Conservation (phyloP, 169 alveolate species). For the Plasmodium falciparum region DNA sequence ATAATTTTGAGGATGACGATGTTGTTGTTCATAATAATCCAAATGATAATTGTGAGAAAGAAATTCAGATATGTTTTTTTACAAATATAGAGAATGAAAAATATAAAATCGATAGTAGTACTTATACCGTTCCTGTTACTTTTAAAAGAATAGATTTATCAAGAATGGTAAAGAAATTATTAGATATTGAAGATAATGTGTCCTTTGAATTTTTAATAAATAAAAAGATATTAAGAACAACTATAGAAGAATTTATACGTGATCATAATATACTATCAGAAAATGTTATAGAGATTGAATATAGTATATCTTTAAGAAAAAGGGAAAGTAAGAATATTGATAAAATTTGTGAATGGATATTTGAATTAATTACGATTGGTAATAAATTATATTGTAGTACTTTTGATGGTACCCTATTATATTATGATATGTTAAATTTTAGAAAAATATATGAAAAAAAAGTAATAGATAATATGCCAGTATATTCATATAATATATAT, state of each 20-base stretch:
- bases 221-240: conserved; percentile 64
- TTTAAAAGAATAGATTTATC: conserved; percentile 74
- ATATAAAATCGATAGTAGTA: conserved; percentile 54
- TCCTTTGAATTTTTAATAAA: conserved; percentile 72
- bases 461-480: conserved; percentile 16
- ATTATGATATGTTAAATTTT: conserved; percentile 49
- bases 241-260: conserved; percentile 57
- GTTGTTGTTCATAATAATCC: background rate
- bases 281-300: conserved; percentile 32
- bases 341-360: conserved; percentile 65
- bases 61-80: conserved; percentile 49
- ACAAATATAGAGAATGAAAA: conserved; percentile 41
- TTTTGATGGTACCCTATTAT: conserved; percentile 50
- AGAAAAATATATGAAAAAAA: conserved; percentile 31
- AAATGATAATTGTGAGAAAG: conserved; percentile 8
- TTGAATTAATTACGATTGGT: conserved; percentile 33
- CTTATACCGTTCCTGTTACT: conserved; percentile 50
- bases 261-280: conserved; percentile 59
- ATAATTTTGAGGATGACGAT: conserved; percentile 6
- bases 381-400: conserved; percentile 57
- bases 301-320: conserved; percentile 40
- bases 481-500: conserved; percentile 44
- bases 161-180: conserved; percentile 59
- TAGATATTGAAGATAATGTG: conserved; percentile 45
- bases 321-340: conserved; percentile 40